Base-by-base conservation (phyloP, 2,329 filamentous ascomycete genomes). In the Aspergillus vadensis region DNA sequence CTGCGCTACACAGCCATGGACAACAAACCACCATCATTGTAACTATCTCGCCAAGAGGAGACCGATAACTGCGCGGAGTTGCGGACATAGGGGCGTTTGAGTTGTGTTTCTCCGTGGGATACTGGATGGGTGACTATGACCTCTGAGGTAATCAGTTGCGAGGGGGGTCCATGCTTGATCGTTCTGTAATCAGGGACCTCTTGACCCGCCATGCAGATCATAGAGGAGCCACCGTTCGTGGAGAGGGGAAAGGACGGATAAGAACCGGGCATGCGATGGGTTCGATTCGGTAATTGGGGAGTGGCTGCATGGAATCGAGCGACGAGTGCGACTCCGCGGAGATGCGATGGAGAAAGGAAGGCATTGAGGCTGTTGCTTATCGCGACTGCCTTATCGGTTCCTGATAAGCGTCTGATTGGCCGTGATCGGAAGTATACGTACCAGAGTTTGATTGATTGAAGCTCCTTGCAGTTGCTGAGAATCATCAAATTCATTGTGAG, bases 141-240 rank as follows among this genome's bases (percentile, higher is more conserved):
- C 39, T 30, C 17, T 65, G 65, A 61, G 62, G 50, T 54, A 60
- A 64, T 65, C 50, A 47, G 60, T 61, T 66, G 12, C 12, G 32
- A 36, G 27, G 27, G 27, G 54, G 58, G 48, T 60, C 27, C 57
- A 62, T 57, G 44, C 21, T 44, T 14, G 27, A 47, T 30, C 23
- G 21, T 32, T 60, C 36, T 36, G 53, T 50, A 62, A 64, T 59
- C 57, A 63, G 57, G 63, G 61, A 60, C 61, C 47, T 58, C 61
- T 61, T 57, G 54, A 53, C 58, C 39, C 23, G 27, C 51, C 30
- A 43, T 38, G 43, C 55, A 47, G 44, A 60, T 41, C 44, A 36
- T 43, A 15, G 32, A 36, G 51, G 32, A 17, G 21, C 49, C 39
- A 49, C 55, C 44, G 36, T 57, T 50, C 44, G 47, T 50, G 47